Evolutionary conservation across 176 grass and related monocot genomes (phyloP), one percentile per base, ranked within the genome.

Genomic region (Hordeum vulgare): DNA sequence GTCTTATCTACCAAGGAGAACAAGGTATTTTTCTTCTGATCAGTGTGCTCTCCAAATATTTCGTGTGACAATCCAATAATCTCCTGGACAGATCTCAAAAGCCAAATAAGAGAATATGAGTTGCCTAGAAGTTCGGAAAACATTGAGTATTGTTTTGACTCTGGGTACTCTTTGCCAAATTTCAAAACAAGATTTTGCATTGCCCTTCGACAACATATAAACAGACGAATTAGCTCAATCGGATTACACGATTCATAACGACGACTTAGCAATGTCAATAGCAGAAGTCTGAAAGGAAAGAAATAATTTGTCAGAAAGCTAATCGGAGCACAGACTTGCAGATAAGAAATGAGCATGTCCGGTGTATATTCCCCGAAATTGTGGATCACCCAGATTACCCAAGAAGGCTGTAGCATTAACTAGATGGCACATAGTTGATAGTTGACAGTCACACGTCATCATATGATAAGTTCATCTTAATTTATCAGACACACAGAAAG

Each of bases 1-100:
- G 93, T 95, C 83, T 95, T 90, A 79, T 94, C 85, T 59, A 91
- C 82, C 82, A 94, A 88, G 21, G 89, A 90, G 76, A 95, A 92
- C 61, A 90, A 67, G 72, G 68, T 72, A 84, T 64, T 88, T 78
- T 91, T 89, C 53, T 83, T 70, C 80, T 95, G 67, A 88, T 78
- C 81, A 71, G 31, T 88, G 60, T 66, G 85, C 66, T 83, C 80
- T 59, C 72, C 89, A 88, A 84, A 88, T 88, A 83, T 45, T 88
- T 62, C 86, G 40, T 85, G 60, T 63, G 82, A 82, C 10, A 85
- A 75, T 56, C 85, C 65, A 76, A 78, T 64, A 35, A 94, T 72
- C 85, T 85, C 82, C 85, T 92, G 79, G 76, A 85, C 77, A 84
- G 93, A 94, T 41, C 85, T 88, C 80, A 98, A 82, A 71, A 98